phyloP scores from a whole-genome alignment of 352 stramenopile species.

The Phytophthora fragariaefolia region DNA sequence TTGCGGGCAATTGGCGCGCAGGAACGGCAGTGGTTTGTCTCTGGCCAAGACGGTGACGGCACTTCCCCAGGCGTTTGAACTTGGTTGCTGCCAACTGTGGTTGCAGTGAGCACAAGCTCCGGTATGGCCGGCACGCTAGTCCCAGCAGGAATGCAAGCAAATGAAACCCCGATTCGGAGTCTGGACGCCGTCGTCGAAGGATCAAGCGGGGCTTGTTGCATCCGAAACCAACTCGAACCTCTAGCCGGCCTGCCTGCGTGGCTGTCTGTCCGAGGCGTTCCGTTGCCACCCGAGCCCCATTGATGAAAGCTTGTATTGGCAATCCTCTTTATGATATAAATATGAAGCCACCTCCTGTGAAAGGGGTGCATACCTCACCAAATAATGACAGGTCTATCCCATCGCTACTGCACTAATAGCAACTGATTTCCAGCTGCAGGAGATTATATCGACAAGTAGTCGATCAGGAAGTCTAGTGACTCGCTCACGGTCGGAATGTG shows the following conservation, averaged over 20 bases:
- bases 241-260: not conserved
- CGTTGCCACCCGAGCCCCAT: constrained; percentile 7
- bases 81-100: constrained; percentile 1
- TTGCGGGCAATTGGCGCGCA: constrained; percentile 7
- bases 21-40: constrained; percentile 17
- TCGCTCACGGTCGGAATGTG: constrained; percentile 65
- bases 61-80: constrained; percentile 16
- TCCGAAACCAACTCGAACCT: not conserved
- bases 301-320: constrained; percentile 33
- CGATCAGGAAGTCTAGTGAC: constrained; percentile 72
- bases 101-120: constrained; percentile 13
- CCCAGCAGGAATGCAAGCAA: constrained; percentile 24
- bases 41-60: constrained; percentile 27
- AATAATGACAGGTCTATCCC: constrained; percentile 33
- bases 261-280: constrained; percentile 16
- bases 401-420: constrained; percentile 38
- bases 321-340: constrained; percentile 47
- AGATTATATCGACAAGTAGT: constrained; percentile 59
- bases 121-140: constrained; percentile 20
- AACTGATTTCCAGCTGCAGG: constrained; percentile 27
- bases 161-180: constrained; percentile 19
- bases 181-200: constrained; percentile 19
- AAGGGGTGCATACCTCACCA: constrained; percentile 32
- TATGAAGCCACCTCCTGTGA: constrained; percentile 30
- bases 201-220: constrained; percentile 23